These are phyloP conservation scores for Monosporascus ibericus DNA, from an alignment of 2,329 filamentous ascomycete genomes.

Conservation along the genomic window DNA sequence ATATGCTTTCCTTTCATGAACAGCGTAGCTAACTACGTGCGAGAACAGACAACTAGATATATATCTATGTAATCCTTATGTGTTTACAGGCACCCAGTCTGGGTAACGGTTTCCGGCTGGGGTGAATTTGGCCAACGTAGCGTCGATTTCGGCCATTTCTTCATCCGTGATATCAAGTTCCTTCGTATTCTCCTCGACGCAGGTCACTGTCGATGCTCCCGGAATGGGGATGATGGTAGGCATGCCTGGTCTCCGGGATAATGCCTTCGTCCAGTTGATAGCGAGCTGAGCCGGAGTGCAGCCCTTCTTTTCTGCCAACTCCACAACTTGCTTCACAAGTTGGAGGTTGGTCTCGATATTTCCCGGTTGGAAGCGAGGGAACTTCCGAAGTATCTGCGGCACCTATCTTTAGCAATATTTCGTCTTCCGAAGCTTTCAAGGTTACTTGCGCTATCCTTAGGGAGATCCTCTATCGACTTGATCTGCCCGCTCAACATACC, in stretches of 20 bases:
- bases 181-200: slow-evolving; percentile 56
- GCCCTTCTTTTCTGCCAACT: slow-evolving; percentile 53
- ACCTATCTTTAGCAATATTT: too few relatives aligned
- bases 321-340: slow-evolving; percentile 51
- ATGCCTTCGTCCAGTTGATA: slow-evolving; percentile 53
- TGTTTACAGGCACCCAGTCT: slow-evolving; percentile 27
- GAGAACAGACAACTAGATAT: neutral
- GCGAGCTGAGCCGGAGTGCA: slow-evolving; percentile 60
- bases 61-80: slow-evolving; percentile 18
- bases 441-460: slow-evolving; percentile 35
- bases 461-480: slow-evolving; percentile 47
- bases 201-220: slow-evolving; percentile 49
- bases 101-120: slow-evolving; percentile 44
- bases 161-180: slow-evolving; percentile 41
- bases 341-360: slow-evolving; percentile 60
- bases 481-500: slow-evolving; percentile 48
- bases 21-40: neutral
- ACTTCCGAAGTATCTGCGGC: slow-evolving; percentile 24
- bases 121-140: slow-evolving; percentile 41
- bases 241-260: slow-evolving; percentile 46
- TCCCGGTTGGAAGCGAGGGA: slow-evolving; percentile 57
- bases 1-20: neutral
- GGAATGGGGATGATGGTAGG: slow-evolving; percentile 60
- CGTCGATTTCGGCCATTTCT: slow-evolving; percentile 46
- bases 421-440: neutral